Base-by-base conservation (phyloP, 768 basidiomycete genomes). In the Lactifluus hygrophoroides region DNA sequence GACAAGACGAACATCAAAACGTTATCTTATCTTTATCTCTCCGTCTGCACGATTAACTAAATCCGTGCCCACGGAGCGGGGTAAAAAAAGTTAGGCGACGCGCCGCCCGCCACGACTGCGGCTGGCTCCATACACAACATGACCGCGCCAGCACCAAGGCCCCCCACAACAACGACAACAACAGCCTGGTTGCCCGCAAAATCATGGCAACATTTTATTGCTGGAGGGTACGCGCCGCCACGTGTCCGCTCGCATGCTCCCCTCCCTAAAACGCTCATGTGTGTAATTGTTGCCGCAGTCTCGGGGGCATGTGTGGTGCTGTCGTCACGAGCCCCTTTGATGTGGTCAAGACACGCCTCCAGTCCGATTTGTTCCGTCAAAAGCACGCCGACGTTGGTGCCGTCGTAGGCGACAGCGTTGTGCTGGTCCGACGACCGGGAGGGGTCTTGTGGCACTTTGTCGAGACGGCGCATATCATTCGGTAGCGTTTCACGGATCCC, bases 221-320 rank as follows among this genome's bases (percentile, higher is more conserved):
- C 87, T 28, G 91, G 91, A 76, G 91, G 90, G 91, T 92, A 65
- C 69, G 88, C 19, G 21, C 17, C 9, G 16, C 23, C 13, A 30
- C 45, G 48, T 34, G 19, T 42, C 35, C 14, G 35, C 32, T 27
- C 28, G 25, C 9, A 1, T 10, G 13, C 10, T 35, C 19, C 8
- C 23, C 11, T 19, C 14, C 21, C 5, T 5, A 32, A 5, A 5
- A 27, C 11, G 44, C 44, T 45, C 23, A 45, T 45, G 1, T 13
- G 6, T n/a, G n/a, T n/a, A 27, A 4, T 27, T 17, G 25, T 58
- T n/a, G 61, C 11, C 51, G 17, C 55, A 97, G 95, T 21, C 75
- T 97, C 17, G 96, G 95, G 25, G 96, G 94, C 40, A 95, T 98
- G 94, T 91, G 91, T 67, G 96, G 95, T 34, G 94, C 94, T 17